Evolutionary conservation across 768 basidiomycete genomes (phyloP), one percentile per base, ranked within the genome.

Genomic region (Neoboletus brunneissimus): DNA sequence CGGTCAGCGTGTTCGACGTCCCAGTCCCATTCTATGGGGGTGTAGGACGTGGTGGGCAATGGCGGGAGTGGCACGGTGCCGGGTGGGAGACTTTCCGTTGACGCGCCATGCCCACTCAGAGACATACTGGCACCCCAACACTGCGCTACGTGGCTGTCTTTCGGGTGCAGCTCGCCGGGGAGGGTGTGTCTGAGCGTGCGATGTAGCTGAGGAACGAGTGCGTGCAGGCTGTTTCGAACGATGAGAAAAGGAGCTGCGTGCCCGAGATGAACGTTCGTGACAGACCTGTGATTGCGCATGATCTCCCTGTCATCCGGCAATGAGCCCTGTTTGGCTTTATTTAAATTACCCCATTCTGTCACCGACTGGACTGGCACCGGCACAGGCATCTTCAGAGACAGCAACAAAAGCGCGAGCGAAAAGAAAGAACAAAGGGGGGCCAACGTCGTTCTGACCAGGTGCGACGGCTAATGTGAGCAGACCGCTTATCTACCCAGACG

Each of bases 1-100:
- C 89, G 75, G 68, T 91, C 88, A n/a, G 75, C 82, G 52, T 86
- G 86, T 69, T 91, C 89, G 34, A 79, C 64, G 20, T 83, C 79
- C 87, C 87, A 87, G 70, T 84, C 79, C 89, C 89, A 91, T 66
- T 79, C 73, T 35, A 88, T 64, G 15, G 61, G 63, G 53, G 45
- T 32, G 48, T 51, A 51, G 16, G 55, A 16, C 5, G 32, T n/a
- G 4, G 57, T 42, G 32, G 58, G 42, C 3, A 51, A 12, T 2
- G 69, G 53, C 0, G 60, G 40, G 4, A 73, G 51, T 1, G 66
- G 61, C 5, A 61, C 63, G 0, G 64, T 66, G n/a, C 71, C 70
- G 15, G 65, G 69, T 1, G 64, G 27, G 5, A 49, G 35, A 5
- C 6, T 32, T 4, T 43, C 51, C 4, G 13, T 47, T 12, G 60